Base-by-base conservation (phyloP, 2,329 filamentous ascomycete genomes). In the Aureobasidium vineae region DNA sequence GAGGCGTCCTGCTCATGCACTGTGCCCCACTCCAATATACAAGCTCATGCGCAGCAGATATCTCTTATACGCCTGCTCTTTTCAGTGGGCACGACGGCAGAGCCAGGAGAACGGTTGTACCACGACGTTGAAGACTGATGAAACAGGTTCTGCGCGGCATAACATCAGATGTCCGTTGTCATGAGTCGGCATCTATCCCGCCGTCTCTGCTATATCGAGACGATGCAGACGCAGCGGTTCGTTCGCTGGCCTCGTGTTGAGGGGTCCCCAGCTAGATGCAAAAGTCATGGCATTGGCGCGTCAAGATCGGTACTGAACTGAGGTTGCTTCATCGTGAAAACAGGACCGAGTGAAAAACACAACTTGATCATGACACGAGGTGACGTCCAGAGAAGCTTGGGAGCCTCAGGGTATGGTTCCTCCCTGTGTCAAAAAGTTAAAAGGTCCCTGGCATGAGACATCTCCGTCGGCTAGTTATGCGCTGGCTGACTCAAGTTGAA, bases 1-100 rank as follows among this genome's bases (percentile, higher is more conserved):
- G 57, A 41, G 57, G 57, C 57, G 57, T 49, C 19, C 13, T 38
- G 33, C 57, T 60, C 56, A 60, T 60, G 56, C 56, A 60, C 33
- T 19, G 40, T n/a, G 16, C 33, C n/a, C 57, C 54, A 43, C 38
- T 45, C 13, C n/a, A 36, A 49, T 47, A 26, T 38, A 26, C 57
- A 49, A 61, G 41, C 57, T 49, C 57, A 61, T 61, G 57, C 57
- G 57, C 41, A 36, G 45, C 45, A 33, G 15, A 52, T n/a, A 28
- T 52, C 26, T 33, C n/a, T 52, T 3, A 33, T 33, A 52, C 26
- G 28, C 16, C 26, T 52, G 16, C 26, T 33, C 16, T 52, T 52
- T 52, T n/a, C 16, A 38, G 50, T 40, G 45, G 26, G 38, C 40
- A 26, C 26, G 54, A 19, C 16, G 38, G 7, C 7, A 41, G 21